Base-by-base conservation (phyloP, 345 rosid genomes). In the Noccaea bulbosa region DNA sequence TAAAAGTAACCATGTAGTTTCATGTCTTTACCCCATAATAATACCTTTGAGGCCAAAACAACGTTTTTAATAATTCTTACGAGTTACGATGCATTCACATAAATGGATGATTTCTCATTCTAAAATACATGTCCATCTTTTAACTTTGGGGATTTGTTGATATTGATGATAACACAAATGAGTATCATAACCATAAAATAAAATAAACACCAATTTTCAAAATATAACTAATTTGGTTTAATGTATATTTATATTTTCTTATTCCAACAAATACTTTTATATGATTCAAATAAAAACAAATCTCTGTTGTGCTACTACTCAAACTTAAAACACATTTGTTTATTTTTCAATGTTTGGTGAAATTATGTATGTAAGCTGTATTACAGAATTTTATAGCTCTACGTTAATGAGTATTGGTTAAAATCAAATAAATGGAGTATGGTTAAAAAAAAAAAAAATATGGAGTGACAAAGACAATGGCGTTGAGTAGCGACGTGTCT, bases 401-500 rank as follows among this genome's bases (percentile, higher is more conserved):
- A 49, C 8, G 22, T 20, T 20, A 20, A 20, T 20, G 22, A n/a
- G n/a, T n/a, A n/a, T n/a, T n/a, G n/a, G n/a, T n/a, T n/a, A n/a
- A n/a, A n/a, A 49, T 46, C 47, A 57, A 37, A 45, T 45, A 49
- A 8, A 8, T 37, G 8, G 11, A 56, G 64, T n/a, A 20, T 20
- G 22, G 22, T 20, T 20, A 20, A 20, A 20, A 20, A 20, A 20
- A 20, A 20, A 20, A 20, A 20, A 20, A 20, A n/a, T n/a, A n/a
- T n/a, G 22, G 22, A 20, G 22, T 20, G 22, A 2, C 27, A 43
- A 20, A 56, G 27, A 45, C 10, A 22, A 9, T 22, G 34, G 50
- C 39, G 33, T 49, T 43, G 30, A 38, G 34, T 15, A 4, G 57
- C 57, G 48, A 69, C 47, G 56, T 69, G 65, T 22, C 51, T 59